phyloP scores from a whole-genome alignment of 2,329 filamentous ascomycete species.

The Neonectria coccinea region DNA sequence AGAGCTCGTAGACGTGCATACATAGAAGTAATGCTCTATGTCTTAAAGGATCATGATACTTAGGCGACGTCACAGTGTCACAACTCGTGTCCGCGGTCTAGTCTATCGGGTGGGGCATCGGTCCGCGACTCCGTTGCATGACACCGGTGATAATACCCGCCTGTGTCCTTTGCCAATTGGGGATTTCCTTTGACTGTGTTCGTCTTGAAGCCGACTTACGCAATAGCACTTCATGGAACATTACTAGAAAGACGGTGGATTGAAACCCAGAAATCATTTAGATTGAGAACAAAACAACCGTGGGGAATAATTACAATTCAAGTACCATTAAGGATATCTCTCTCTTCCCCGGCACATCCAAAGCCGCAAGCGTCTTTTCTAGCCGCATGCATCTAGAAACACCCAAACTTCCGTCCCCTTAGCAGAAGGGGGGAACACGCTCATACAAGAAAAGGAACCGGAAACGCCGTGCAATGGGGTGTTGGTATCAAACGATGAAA shows the following conservation, averaged over 20 bases:
- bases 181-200: not conserved
- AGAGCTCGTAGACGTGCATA: no score
- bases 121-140: not conserved
- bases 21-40: not conserved
- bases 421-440: slow-evolving; percentile 19
- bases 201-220: not conserved
- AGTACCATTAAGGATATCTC: slow-evolving; percentile 29
- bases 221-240: no score
- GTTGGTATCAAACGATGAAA: slow-evolving; percentile 45
- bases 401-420: slow-evolving; percentile 10
- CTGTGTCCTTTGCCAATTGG: no score
- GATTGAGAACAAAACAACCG: not conserved
- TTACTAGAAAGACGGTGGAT: not conserved
- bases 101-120: not conserved
- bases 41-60: not conserved
- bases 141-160: no score
- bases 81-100: not conserved
- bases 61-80: not conserved
- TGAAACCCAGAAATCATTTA: slow-evolving; percentile 1
- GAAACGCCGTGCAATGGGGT: slow-evolving; percentile 47
- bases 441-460: slow-evolving; percentile 28
- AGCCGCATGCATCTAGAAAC: slow-evolving; percentile 21
- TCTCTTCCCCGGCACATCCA: slow-evolving; percentile 22
- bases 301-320: slow-evolving; percentile 26
- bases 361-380: slow-evolving; percentile 22